Conservation (phyloP, 495 filamentous ascomycete genomes). For the Penicillium samsonianum region DNA sequence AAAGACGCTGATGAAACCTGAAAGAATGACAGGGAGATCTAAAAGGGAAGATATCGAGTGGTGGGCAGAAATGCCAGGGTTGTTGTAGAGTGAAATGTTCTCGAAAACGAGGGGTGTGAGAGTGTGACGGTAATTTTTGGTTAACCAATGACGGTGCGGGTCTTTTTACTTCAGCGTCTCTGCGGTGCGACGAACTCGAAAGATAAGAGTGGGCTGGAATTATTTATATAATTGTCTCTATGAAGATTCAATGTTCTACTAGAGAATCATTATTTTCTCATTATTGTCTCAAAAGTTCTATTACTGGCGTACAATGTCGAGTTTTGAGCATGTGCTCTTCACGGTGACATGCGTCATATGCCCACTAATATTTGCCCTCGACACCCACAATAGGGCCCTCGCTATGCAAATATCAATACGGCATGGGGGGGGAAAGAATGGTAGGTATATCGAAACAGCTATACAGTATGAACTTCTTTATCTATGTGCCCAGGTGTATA, state of each 20-base stretch:
- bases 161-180: constrained; percentile 20
- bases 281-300: not conserved
- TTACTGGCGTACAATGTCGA: not conserved
- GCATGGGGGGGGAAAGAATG: not conserved
- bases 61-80: constrained; percentile 11
- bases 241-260: not conserved
- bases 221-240: not conserved
- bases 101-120: constrained; percentile 34
- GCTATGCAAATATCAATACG: not conserved
- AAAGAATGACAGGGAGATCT: constrained; percentile 18
- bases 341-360: constrained; percentile 6
- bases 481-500: not conserved
- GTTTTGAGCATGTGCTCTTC: constrained; percentile 1
- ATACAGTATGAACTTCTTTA: not conserved
- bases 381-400: constrained; percentile 9
- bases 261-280: not conserved
- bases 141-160: constrained; percentile 31
- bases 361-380: constrained; percentile 6
- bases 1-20: constrained; percentile 26
- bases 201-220: not conserved
- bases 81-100: constrained; percentile 22
- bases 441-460: not conserved
- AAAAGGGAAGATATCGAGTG: constrained; percentile 4
- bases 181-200: not conserved
- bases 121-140: constrained; percentile 34